Evolutionary conservation across 176 grass and related monocot genomes (phyloP).

Genomic region (Thinopyrum elongatum): DNA sequence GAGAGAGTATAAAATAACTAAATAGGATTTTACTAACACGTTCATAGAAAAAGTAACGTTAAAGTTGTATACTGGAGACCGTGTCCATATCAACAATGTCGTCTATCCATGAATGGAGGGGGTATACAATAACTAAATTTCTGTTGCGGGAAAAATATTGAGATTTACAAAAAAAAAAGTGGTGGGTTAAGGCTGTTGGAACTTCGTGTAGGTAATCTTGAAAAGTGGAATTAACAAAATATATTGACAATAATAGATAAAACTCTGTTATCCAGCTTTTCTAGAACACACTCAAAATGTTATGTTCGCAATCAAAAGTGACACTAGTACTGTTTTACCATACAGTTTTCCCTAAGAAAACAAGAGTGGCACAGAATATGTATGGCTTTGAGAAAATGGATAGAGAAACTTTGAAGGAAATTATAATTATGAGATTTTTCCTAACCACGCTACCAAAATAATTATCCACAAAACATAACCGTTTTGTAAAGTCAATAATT

Average conservation of each 20-base stretch:
- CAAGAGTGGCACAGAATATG: background rate
- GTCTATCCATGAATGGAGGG: too few species aligned
- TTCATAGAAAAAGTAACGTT: background rate
- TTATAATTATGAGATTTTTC: background rate
- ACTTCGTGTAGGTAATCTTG: background rate
- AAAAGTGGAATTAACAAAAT: too few species aligned
- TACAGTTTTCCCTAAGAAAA: background rate
- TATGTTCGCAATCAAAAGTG: background rate
- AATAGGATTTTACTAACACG: background rate
- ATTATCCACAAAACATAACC: background rate
- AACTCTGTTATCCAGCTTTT: background rate
- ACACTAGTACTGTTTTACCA: background rate
- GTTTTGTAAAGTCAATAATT: background rate
- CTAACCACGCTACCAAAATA: background rate
- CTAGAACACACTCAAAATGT: background rate
- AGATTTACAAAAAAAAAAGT: too few species aligned
- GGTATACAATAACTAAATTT: too few species aligned
- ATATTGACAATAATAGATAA: background rate
- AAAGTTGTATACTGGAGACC: background rate
- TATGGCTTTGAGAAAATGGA: background rate
- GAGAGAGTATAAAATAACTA: too few species aligned
- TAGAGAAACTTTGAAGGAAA: background rate
- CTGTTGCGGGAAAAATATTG: too few species aligned
- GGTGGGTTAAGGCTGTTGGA: background rate
- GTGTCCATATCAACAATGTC: too few species aligned